Conservation (phyloP, 139 green algal species). For the Closterium sp. region DNA sequence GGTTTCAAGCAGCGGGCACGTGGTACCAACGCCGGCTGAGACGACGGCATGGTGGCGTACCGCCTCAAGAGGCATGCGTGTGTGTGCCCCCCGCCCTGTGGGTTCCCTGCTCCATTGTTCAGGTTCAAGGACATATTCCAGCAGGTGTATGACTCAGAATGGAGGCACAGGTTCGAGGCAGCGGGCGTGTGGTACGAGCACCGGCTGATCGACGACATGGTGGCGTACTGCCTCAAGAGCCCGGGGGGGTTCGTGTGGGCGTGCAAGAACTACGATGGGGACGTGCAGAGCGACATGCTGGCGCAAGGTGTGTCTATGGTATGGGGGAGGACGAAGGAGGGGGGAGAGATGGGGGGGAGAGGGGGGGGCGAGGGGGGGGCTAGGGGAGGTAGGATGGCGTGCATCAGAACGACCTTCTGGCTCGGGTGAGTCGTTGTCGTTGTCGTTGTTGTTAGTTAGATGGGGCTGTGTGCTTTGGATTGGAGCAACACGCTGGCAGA, state of each 20-base stretch:
- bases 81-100: constrained; percentile 70
- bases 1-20: constrained; percentile 79
- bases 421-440: too few species aligned
- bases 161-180: constrained; percentile 79
- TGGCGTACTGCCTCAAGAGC: constrained; percentile 84
- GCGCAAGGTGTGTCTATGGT: constrained; percentile 60
- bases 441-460: too few species aligned
- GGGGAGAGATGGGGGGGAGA: too few species aligned
- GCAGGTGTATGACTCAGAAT: constrained; percentile 58
- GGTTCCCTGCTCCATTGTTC: too few species aligned
- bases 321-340: neutral
- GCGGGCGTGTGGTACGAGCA: constrained; percentile 90
- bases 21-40: constrained; percentile 94
- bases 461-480: too few species aligned
- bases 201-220: constrained; percentile 96
- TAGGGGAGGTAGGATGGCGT: too few species aligned
- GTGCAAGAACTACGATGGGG: constrained; percentile 97
- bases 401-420: too few species aligned
- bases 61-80: constrained; percentile 80
- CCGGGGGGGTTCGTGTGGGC: constrained; percentile 92
- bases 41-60: constrained; percentile 95
- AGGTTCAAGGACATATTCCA: constrained; percentile 53
- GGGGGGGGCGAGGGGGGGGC: too few species aligned
- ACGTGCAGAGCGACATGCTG: constrained; percentile 84
- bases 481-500: neutral